phyloP scores from a whole-genome alignment of 106 monocot genomes.

The Xerophyta viscosa region DNA sequence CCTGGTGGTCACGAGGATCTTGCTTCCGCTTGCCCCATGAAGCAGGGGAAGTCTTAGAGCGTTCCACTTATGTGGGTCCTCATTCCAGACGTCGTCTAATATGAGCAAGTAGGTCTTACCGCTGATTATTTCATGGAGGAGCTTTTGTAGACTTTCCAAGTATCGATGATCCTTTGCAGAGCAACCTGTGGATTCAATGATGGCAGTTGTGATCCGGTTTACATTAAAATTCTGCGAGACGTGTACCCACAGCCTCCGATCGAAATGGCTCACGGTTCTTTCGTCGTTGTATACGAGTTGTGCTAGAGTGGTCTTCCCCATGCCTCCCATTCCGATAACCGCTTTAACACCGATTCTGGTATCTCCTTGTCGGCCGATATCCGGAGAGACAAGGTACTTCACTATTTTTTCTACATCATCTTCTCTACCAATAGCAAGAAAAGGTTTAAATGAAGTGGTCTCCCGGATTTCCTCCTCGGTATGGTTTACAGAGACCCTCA shows the following conservation, averaged over 20 bases:
- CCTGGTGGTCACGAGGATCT: conserved; percentile 15
- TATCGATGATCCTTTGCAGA: not conserved
- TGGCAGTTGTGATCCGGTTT: conserved; percentile 5
- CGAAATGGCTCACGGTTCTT: conserved; percentile 6
- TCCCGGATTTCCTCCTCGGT: not conserved
- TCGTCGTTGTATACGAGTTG: conserved; percentile 17
- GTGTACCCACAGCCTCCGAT: conserved; percentile 12
- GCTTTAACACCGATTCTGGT: not conserved
- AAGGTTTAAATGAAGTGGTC: not conserved
- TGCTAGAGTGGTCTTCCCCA: conserved; percentile 26
- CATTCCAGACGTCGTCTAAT: conserved; percentile 24
- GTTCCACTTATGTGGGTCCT: conserved; percentile 1
- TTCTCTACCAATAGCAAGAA: conserved; percentile 11
- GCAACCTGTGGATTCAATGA: not conserved
- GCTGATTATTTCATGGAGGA: not conserved
- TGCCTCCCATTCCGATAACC: conserved; percentile 20
- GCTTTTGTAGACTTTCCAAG: not conserved
- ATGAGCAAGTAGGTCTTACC: conserved; percentile 18
- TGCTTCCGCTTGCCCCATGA: conserved; percentile 1
- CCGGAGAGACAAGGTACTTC: not conserved
- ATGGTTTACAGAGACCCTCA: not conserved
- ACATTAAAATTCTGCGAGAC: conserved; percentile 22
- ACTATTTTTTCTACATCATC: conserved; percentile 4
- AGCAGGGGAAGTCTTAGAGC: not conserved
- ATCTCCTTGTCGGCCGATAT: not conserved